phyloP scores from a whole-genome alignment of 345 rosid genomes.

The Noccaea caerulescens region DNA sequence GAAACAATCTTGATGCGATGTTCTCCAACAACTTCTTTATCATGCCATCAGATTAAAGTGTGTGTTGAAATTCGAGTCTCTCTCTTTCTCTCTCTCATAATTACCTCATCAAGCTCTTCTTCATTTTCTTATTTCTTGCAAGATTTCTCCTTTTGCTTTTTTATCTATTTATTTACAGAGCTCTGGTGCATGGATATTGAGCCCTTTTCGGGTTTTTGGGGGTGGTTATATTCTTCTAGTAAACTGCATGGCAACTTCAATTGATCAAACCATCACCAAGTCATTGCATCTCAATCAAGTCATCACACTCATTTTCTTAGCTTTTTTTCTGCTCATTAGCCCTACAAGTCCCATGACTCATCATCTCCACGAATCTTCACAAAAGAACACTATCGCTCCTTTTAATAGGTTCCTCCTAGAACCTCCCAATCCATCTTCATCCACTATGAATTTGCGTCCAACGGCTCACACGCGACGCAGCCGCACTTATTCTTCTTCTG shows the following conservation, averaged over 20 bases:
- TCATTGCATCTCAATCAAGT: slow-evolving; percentile 23
- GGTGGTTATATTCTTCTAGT: slow-evolving; percentile 51
- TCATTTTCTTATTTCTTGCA: slow-evolving; percentile 10
- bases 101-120: slow-evolving; percentile 26
- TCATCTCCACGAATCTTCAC: slow-evolving; percentile 1
- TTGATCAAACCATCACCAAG: slow-evolving; percentile 47
- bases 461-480: slow-evolving; percentile 11
- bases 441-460: slow-evolving; percentile 43
- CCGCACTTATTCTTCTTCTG: slow-evolving; percentile 6
- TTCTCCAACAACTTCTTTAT: slow-evolving; percentile 26
- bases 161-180: not conserved
- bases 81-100: slow-evolving; percentile 26
- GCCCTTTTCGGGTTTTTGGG: slow-evolving; percentile 72
- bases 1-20: slow-evolving; percentile 30
- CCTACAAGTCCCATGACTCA: slow-evolving; percentile 26
- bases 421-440: slow-evolving; percentile 40
- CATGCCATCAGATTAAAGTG: slow-evolving; percentile 13
- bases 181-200: slow-evolving; percentile 87
- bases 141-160: slow-evolving; percentile 3
- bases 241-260: slow-evolving; percentile 63
- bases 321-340: slow-evolving; percentile 42
- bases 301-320: slow-evolving; percentile 45
- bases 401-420: slow-evolving; percentile 51
- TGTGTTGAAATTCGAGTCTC: slow-evolving; percentile 26
- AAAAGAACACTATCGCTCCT: slow-evolving; percentile 32